Evolutionary conservation across 78 protist species (phyloP), one percentile per base, ranked within the genome.

Genomic region (Chrysochromulina parva): DNA sequence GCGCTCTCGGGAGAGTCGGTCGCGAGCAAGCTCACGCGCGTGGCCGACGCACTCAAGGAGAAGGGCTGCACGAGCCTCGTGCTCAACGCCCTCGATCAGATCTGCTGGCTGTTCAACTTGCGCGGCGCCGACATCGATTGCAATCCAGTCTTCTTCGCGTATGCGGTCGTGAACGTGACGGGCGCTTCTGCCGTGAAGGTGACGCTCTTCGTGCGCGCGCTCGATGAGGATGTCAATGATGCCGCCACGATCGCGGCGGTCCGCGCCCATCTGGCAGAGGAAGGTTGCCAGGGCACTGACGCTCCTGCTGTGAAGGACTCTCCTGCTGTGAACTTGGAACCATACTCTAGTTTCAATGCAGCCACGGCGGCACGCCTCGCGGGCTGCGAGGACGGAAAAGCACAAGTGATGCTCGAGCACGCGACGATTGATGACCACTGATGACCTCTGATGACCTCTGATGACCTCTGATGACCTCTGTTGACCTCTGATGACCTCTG

Each of bases 61-160:
- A 6, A 80, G 3, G 69, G 48, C 6, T 65, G 65, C 22, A 93
- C 38, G 19, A 91, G 74, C 17, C 38, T 95, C 58, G 88, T 94
- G 60, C 88, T 96, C 54, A 53, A 95, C 60, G 95, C 96, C 5
- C 88, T 95, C 28, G 97, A 97, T 88, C 97, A 97, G 85, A 85
- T 97, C 38, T 96, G 96, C 9, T 96, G 97, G 97, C 92, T 94
- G 52, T 7, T 28, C 13, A 54, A 16, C 53, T 16, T 47, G 13
- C 28, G 87, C 52, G 87, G 66, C 52, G 5, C 65, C 53, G 67
- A 52, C 87, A 81, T 52, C 59, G 48, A 48, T 2, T 95, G 78
- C 67, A 93, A 85, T 62, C 97, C 96, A 14, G 95, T 95, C 81
- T 94, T 95, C 80, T 22, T 92, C 52, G 86, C 94, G 54, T 94